Base-by-base conservation (phyloP, 768 basidiomycete genomes). In the Ramaria sp. region DNA sequence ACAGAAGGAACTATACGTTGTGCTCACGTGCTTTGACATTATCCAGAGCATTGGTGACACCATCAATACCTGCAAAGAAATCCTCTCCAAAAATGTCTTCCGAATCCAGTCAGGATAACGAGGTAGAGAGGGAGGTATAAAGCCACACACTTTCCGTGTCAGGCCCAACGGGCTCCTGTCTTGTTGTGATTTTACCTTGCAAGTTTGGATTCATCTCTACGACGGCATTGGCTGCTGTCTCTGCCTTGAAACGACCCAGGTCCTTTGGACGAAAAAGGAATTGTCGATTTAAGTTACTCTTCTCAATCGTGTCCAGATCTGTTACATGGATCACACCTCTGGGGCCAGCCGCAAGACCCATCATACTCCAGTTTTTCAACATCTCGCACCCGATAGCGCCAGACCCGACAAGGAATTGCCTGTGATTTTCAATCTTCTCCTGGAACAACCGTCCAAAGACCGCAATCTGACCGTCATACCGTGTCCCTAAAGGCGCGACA, bases 361-460 rank as follows among this genome's bases (percentile, higher is more conserved):
- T 95, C 91, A 98, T 88, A 60, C 89, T 88, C 96, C 96, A 99
- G 69, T 98, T 99, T 76, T 99, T 99, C 63, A 99, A 72, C 96
- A 98, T 98, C 72, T 99, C 96, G 65, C 96, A 99, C 18, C 96
- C 96, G 66, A 99, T 98, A 34, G 96, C 96, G 43, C 96, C 96
- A n/a, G 95, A 83, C 8, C 96, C 96, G 54, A 99, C 96, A 43
- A 99, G 78, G 79, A 99, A 99, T 63, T 98, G 89, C 25, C 88
- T 79, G 65, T 91, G 82, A 64, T 87, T 85, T 39, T 81, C 78
- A 57, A 99, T 84, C 73, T 89, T 96, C 38, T 85, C 77, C 61
- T 99, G 96, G 82, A 98, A 98, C 1, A 70, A 64, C 67, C 82
- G 88, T 5, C 96, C 96, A 63, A 99, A 97, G 9, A 99, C 93